A percentile compares a stretch with the other conserved stretches of the same genome.
These are phyloP conservation scores for Kentomonas sorsogonicus DNA, from an alignment of 208 protist species.

Conservation along the genomic window DNA sequence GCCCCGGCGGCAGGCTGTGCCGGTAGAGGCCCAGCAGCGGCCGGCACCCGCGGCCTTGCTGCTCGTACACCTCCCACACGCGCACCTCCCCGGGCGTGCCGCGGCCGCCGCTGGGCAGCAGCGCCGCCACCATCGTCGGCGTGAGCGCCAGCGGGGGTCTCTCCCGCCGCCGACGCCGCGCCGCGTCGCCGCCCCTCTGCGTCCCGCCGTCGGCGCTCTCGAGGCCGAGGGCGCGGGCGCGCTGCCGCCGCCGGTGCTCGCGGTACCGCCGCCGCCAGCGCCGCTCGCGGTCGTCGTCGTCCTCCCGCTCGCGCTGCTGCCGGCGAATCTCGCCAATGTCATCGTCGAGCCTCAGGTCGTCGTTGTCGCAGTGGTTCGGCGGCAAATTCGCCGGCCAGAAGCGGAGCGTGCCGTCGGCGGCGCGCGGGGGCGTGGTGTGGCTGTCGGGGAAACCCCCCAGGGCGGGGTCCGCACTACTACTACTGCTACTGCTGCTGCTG, in stretches of 20 bases:
- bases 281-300: conserved; percentile 8
- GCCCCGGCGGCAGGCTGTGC: conserved; percentile 36
- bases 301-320: conserved; percentile 18
- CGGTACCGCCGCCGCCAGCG: conserved; percentile 6
- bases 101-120: too few species aligned
- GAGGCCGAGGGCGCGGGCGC: not conserved
- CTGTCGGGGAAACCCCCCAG: too few species aligned
- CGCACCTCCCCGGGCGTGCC: too few species aligned
- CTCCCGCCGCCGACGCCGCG: too few species aligned
- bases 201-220: not conserved
- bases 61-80: conserved; percentile 65
- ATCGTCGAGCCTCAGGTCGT: too few species aligned
- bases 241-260: conserved; percentile 9
- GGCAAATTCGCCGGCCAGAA: too few species aligned
- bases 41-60: conserved; percentile 28
- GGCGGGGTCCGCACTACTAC: conserved; percentile 4
- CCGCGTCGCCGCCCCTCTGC: not conserved
- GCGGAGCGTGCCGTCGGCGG: too few species aligned
- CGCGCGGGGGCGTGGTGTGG: too few species aligned
- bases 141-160: not conserved
- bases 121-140: not conserved
- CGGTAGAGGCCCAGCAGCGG: not conserved
- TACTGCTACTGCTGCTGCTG: not conserved
- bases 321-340: not conserved
- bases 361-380: too few species aligned